A percentile compares a stretch with the other conserved stretches of the same genome.
Evolutionary conservation across 2,329 filamentous ascomycete genomes (phyloP).

Genomic region (Monosporascus ibericus): DNA sequence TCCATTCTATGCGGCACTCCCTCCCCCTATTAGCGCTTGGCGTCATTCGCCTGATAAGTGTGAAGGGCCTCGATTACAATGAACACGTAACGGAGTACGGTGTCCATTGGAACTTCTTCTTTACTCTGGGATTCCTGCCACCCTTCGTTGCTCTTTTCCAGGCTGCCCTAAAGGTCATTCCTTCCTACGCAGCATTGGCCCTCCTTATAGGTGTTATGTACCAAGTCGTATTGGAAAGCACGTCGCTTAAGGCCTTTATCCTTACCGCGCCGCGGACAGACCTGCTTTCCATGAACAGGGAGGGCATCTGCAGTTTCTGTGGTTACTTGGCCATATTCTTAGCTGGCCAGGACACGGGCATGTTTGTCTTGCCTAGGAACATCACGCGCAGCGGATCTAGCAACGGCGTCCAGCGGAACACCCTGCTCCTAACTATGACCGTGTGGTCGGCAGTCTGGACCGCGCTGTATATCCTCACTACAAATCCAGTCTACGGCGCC

Average conservation of each 20-base stretch:
- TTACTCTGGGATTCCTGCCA: slow-evolving; percentile 82
- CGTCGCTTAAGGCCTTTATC: slow-evolving; percentile 74
- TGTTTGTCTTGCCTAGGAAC: slow-evolving; percentile 65
- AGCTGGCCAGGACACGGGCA: slow-evolving; percentile 76
- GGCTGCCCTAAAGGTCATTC: slow-evolving; percentile 60
- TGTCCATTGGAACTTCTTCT: slow-evolving; percentile 99
- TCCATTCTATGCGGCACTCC: slow-evolving; percentile 69
- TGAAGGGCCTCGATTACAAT: slow-evolving; percentile 92
- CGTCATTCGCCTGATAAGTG: slow-evolving; percentile 72
- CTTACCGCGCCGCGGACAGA: slow-evolving; percentile 73
- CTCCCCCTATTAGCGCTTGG: slow-evolving; percentile 77
- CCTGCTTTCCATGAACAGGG: slow-evolving; percentile 82
- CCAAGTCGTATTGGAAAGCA: slow-evolving; percentile 69
- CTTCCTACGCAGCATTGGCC: slow-evolving; percentile 71
- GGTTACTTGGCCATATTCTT: slow-evolving; percentile 96
- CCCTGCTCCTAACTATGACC: slow-evolving; percentile 57
- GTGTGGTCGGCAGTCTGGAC: slow-evolving; percentile 64
- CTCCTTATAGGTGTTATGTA: slow-evolving; percentile 64
- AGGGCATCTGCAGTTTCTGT: slow-evolving; percentile 90
- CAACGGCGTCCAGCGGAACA: slow-evolving; percentile 43
- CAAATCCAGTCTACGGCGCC: slow-evolving; percentile 63
- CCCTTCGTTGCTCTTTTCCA: slow-evolving; percentile 85
- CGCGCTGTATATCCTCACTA: slow-evolving; percentile 62
- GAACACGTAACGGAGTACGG: slow-evolving; percentile 98
- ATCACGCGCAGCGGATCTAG: slow-evolving; percentile 37